These are phyloP conservation scores for Auricularia heimuer DNA, from an alignment of 768 basidiomycete genomes.

Conservation along the genomic window DNA sequence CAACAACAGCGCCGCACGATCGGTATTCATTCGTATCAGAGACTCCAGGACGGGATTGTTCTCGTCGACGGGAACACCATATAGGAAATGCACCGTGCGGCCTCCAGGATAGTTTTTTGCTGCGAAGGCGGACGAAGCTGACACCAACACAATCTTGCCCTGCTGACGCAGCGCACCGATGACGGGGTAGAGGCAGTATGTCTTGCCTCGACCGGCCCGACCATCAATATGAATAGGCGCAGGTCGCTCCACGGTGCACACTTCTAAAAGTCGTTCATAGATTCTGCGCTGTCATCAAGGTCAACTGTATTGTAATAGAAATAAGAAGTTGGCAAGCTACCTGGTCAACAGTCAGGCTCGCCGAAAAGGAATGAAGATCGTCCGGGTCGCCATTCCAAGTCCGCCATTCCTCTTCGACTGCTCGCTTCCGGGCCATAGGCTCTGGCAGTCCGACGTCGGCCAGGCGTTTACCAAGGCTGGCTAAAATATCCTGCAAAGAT, in stretches of 20 bases:
- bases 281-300: neutral
- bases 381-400: constrained; percentile 14
- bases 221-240: constrained; percentile 27
- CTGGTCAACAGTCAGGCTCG: neutral
- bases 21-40: neutral
- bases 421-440: constrained; percentile 15
- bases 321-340: neutral
- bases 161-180: constrained; percentile 21
- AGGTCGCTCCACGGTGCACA: constrained; percentile 1
- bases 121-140: constrained; percentile 31
- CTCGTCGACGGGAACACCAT: neutral
- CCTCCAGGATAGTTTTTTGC: constrained; percentile 30
- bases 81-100: constrained; percentile 28
- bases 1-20: neutral
- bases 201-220: constrained; percentile 34
- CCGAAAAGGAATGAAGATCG: neutral
- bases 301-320: too few species aligned
- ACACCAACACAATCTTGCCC: constrained; percentile 24
- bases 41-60: neutral
- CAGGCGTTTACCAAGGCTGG: constrained; percentile 15
- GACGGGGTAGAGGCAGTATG: constrained; percentile 25
- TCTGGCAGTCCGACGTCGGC: constrained; percentile 24
- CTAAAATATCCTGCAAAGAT: constrained; percentile 6
- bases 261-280: neutral
- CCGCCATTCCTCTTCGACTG: constrained; percentile 20